Evolutionary conservation across 179 eudicot species (phyloP).

Genomic region (Gypsophila paniculata): DNA sequence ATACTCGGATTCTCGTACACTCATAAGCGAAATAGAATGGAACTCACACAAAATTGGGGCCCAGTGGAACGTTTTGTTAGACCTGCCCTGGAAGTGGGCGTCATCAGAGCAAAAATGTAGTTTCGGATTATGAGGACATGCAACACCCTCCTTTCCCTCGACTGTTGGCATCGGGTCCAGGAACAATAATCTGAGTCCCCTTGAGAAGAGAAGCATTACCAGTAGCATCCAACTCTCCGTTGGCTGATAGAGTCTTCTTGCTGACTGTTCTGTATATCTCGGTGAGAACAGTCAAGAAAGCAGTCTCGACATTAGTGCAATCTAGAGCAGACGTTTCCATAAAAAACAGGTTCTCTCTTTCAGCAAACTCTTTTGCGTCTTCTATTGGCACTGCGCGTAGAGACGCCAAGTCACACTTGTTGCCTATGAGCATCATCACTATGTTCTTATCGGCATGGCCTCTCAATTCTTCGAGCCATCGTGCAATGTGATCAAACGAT

Average conservation of each 20-base stretch:
- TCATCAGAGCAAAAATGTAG: neutral
- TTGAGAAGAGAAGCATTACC: slow-evolving; percentile 35
- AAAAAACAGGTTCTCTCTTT: slow-evolving; percentile 42
- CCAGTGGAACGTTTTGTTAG: too few species aligned
- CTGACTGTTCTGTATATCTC: slow-evolving; percentile 39
- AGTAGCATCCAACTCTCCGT: slow-evolving; percentile 25
- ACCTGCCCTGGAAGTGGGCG: neutral
- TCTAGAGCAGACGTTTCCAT: slow-evolving; percentile 48
- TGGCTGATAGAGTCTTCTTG: slow-evolving; percentile 35
- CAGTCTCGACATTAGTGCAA: slow-evolving; percentile 42
- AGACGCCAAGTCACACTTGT: slow-evolving; percentile 41
- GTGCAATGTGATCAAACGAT: slow-evolving; percentile 43
- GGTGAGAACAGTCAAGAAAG: slow-evolving; percentile 39
- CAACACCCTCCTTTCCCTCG: slow-evolving; percentile 38
- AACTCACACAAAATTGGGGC: too few species aligned
- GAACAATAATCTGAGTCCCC: slow-evolving; percentile 43
- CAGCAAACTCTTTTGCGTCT: slow-evolving; percentile 52
- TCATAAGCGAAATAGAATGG: too few species aligned
- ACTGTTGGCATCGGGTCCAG: slow-evolving; percentile 27
- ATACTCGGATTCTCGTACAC: too few species aligned
- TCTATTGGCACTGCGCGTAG: slow-evolving; percentile 42
- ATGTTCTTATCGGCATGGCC: slow-evolving; percentile 44
- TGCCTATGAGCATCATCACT: slow-evolving; percentile 36
- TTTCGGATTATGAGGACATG: slow-evolving; percentile 11
- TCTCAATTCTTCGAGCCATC: slow-evolving; percentile 46